Conservation (phyloP, 2,329 filamentous ascomycete species). For the Gnomoniopsis smithogilvyi region DNA sequence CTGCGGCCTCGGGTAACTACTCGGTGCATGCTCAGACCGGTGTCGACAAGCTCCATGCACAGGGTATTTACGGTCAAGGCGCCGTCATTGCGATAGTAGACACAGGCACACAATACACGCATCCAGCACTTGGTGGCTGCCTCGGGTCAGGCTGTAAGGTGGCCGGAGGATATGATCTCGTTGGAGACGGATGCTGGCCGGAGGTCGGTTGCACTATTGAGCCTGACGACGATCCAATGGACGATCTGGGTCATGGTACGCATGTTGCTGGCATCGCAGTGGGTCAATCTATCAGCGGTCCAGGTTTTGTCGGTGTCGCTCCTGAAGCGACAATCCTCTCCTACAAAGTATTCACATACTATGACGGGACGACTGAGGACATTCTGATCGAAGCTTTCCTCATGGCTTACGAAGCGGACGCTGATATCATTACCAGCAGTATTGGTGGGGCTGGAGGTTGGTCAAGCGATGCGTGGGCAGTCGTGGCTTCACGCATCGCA, state of each 20-base stretch:
- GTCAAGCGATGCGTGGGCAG: conserved; percentile 15
- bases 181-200: conserved; percentile 16
- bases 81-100: conserved; percentile 21
- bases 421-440: conserved; percentile 17
- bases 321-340: conserved; percentile 16
- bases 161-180: conserved; percentile 15
- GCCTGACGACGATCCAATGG: conserved; percentile 34
- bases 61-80: conserved; percentile 19
- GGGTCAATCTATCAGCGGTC: conserved; percentile 10
- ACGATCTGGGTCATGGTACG: conserved; percentile 34
- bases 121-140: conserved; percentile 20
- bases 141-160: conserved; percentile 15
- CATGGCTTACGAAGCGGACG: conserved; percentile 13
- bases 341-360: conserved; percentile 13
- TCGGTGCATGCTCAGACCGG: conserved; percentile 22
- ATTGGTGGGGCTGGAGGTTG: conserved; percentile 10
- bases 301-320: conserved; percentile 13
- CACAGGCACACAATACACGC: conserved; percentile 21
- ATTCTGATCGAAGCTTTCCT: conserved; percentile 17
- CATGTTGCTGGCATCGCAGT: conserved; percentile 31
- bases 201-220: conserved; percentile 19
- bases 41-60: conserved; percentile 21
- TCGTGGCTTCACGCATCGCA: conserved; percentile 16
- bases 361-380: conserved; percentile 16
- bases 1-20: conserved; percentile 17